These are phyloP conservation scores for Conoideocrella luteorostrata DNA, from an alignment of 2,329 filamentous ascomycete genomes.

Conservation along the genomic window DNA sequence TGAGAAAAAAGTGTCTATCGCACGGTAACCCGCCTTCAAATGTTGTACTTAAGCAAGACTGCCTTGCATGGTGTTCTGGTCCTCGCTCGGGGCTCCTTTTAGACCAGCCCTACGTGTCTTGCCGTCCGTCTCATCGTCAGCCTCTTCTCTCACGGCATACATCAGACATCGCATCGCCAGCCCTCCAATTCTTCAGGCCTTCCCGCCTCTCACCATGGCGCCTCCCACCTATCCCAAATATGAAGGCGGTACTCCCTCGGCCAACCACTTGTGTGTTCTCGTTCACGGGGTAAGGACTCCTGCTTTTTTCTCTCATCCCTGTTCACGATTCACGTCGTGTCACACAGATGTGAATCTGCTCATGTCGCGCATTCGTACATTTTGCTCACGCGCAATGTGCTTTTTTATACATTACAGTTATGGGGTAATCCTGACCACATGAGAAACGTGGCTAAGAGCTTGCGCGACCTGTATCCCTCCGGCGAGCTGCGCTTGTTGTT, in stretches of 20 bases:
- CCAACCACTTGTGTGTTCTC: constrained; percentile 69
- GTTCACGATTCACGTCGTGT: too few species aligned
- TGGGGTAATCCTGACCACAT: constrained; percentile 78
- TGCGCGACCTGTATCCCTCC: constrained; percentile 54
- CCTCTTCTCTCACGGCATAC: constrained; percentile 24
- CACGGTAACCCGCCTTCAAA: not conserved
- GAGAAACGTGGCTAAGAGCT: constrained; percentile 56
- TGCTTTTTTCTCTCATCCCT: too few species aligned
- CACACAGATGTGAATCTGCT: too few species aligned
- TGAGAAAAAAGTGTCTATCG: not conserved
- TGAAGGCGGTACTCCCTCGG: constrained; percentile 45
- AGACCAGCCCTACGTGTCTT: constrained; percentile 9
- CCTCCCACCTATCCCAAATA: constrained; percentile 20
- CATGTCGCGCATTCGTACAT: too few species aligned
- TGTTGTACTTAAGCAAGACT: constrained; percentile 5
- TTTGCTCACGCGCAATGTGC: too few species aligned
- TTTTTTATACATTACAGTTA: constrained; percentile 36
- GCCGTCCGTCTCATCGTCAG: constrained; percentile 3
- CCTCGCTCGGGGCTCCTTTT: constrained; percentile 9
- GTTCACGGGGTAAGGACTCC: constrained; percentile 72
- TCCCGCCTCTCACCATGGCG: constrained; percentile 9
- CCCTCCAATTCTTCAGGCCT: constrained; percentile 3
- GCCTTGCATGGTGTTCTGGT: constrained; percentile 11
- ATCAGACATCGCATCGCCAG: constrained; percentile 9
- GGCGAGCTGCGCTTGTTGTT: constrained; percentile 65